phyloP scores from a whole-genome alignment of 2,329 filamentous ascomycete genomes.

The Aspergillus japonicus region DNA sequence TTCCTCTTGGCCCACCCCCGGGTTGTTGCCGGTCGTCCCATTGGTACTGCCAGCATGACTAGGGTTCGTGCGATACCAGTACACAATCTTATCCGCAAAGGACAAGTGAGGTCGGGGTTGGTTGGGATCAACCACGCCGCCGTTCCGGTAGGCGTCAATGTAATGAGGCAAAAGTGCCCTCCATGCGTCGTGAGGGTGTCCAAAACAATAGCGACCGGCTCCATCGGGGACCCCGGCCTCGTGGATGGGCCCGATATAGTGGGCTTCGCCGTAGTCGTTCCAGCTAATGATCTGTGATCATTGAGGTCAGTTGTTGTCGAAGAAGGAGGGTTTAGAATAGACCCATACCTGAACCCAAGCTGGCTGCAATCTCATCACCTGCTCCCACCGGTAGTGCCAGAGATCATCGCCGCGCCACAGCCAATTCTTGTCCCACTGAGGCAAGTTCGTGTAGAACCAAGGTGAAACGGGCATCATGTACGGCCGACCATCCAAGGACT shows the following conservation, averaged over 20 bases:
- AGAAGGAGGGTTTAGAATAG: background rate
- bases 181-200: constrained; percentile 30
- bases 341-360: constrained; percentile 46
- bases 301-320: background rate
- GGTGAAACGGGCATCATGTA: constrained; percentile 59
- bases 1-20: constrained; percentile 26
- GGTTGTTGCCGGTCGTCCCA: constrained; percentile 38
- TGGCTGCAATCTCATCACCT: constrained; percentile 52
- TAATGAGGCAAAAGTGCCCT: constrained; percentile 33
- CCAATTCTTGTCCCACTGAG: constrained; percentile 61
- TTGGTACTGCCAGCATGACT: constrained; percentile 26
- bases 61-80: constrained; percentile 39
- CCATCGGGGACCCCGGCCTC: constrained; percentile 51
- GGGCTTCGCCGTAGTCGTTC: constrained; percentile 62
- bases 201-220: constrained; percentile 33
- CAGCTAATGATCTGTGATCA: constrained; percentile 53
- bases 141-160: constrained; percentile 35
- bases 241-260: constrained; percentile 55
- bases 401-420: constrained; percentile 61
- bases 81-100: constrained; percentile 31
- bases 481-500: constrained; percentile 37
- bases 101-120: constrained; percentile 13
- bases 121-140: constrained; percentile 3
- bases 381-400: constrained; percentile 61
- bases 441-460: constrained; percentile 59